Evolutionary conservation across 2,329 filamentous ascomycete genomes (phyloP), one percentile per base, ranked within the genome.

Genomic region (Emergomyces africanus): DNA sequence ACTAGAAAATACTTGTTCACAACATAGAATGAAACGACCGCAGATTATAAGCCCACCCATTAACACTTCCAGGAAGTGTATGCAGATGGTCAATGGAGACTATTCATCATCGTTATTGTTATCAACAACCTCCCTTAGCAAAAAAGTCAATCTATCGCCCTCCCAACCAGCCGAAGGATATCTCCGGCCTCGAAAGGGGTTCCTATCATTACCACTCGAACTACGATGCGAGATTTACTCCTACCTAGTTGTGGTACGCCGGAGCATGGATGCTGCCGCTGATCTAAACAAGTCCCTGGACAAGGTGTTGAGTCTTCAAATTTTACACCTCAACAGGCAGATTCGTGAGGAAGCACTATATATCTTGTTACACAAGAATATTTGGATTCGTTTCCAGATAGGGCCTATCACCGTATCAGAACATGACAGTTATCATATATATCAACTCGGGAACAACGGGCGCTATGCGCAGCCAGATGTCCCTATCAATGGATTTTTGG

Each of bases 191-290:
- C 42, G 25, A 23, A 48, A 18, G n/a, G 25, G 42, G 23, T 49
- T 57, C n/a, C 42, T 50, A 35, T 57, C 56, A 18, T 28, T 42
- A 33, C 56, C 56, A 9, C n/a, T 37, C 33, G 56, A 57, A 57
- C 33, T 57, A 18, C 56, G 56, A 48, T 50, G 12, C 15, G 33
- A 39, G 18, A 57, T 57, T 33, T 57, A 57, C 23, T 54, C 35
- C 3, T 37, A 41, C 51, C 20, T 54, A 37, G 35, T 54, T 35
- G 35, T 54, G 10, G 18, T 54, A 8, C 35, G 41, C 20, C 51
- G 12, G 23, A 41, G 35, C 35, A 54, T 54, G 51, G 23, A 39
- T 41, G 51, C 51, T n/a, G 2, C 30, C 33, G 51, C 9, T 12
- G 35, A 48, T 28, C 44, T 54, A 37, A 54, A 54, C 23, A 54